phyloP scores from a whole-genome alignment of 2,329 filamentous ascomycete genomes.

The Emmonsiellopsis sp. region DNA sequence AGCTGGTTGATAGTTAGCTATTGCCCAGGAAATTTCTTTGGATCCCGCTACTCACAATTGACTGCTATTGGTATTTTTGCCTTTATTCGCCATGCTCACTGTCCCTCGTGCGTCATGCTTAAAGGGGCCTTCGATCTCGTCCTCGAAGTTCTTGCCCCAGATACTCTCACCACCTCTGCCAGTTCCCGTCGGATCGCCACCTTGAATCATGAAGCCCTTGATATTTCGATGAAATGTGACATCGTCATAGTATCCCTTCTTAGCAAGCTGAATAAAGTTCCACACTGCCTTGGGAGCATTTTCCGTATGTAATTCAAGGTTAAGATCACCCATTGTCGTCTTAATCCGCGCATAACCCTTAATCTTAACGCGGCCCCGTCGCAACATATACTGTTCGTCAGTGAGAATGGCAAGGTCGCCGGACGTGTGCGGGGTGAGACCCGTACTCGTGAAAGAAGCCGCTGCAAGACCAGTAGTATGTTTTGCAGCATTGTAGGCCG shows the following conservation, averaged over 20 bases:
- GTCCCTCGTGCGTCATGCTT: conserved; percentile 75
- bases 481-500: conserved; percentile 72
- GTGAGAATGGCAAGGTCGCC: conserved; percentile 76
- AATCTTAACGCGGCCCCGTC: conserved; percentile 75
- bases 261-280: conserved; percentile 85
- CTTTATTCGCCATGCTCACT: conserved; percentile 95
- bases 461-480: conserved; percentile 88
- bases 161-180: conserved; percentile 82
- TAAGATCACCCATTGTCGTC: conserved; percentile 76
- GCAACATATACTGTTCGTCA: conserved; percentile 95
- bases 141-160: conserved; percentile 89
- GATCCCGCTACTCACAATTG: conserved; percentile 51
- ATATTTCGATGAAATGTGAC: conserved; percentile 91
- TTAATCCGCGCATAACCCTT: conserved; percentile 87
- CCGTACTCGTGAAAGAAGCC: conserved; percentile 90
- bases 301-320: conserved; percentile 82
- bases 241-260: conserved; percentile 80
- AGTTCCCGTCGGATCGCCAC: conserved; percentile 86
- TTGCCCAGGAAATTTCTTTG: not conserved
- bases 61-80: conserved; percentile 91
- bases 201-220: conserved; percentile 94
- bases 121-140: conserved; percentile 83
- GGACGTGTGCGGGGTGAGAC: conserved; percentile 83
- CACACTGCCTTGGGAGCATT: conserved; percentile 87
- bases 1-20: conserved; percentile 34